These are phyloP conservation scores for Agaricales sp. DNA, from an alignment of 1,284 basidiomycete species.

Conservation along the genomic window DNA sequence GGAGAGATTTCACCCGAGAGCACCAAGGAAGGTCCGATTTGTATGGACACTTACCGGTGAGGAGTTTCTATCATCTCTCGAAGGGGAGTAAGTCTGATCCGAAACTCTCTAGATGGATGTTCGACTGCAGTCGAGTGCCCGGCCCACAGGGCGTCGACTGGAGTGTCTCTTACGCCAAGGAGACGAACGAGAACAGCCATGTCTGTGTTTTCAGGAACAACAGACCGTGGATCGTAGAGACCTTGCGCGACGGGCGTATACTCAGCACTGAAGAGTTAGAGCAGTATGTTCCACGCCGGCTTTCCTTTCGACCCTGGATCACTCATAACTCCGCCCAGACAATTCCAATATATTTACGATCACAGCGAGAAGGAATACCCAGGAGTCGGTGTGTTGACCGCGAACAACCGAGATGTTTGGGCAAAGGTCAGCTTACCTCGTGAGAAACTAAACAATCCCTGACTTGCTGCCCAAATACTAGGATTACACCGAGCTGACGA, in stretches of 20 bases:
- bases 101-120: slow-evolving; percentile 67
- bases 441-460: neutral
- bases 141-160: slow-evolving; percentile 65
- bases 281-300: slow-evolving; percentile 28
- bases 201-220: slow-evolving; percentile 74
- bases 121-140: slow-evolving; percentile 82
- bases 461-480: slow-evolving; percentile 18
- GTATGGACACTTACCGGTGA: slow-evolving; percentile 85
- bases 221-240: slow-evolving; percentile 66
- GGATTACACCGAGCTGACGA: slow-evolving; percentile 54
- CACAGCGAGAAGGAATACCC: slow-evolving; percentile 52
- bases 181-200: slow-evolving; percentile 64
- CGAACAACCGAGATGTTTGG: slow-evolving; percentile 78
- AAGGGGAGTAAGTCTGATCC: slow-evolving; percentile 1
- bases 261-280: slow-evolving; percentile 65
- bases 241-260: slow-evolving; percentile 44
- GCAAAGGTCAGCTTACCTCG: slow-evolving; percentile 44
- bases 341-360: slow-evolving; percentile 67
- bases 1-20: slow-evolving; percentile 65
- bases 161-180: slow-evolving; percentile 58
- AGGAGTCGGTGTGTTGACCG: slow-evolving; percentile 68
- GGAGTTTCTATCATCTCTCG: slow-evolving; percentile 5
- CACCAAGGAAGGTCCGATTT: slow-evolving; percentile 66
- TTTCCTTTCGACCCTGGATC: neutral
- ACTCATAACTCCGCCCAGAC: slow-evolving; percentile 28